These are phyloP conservation scores for Adansonia digitata DNA, from an alignment of 345 rosid species.

Conservation along the genomic window DNA sequence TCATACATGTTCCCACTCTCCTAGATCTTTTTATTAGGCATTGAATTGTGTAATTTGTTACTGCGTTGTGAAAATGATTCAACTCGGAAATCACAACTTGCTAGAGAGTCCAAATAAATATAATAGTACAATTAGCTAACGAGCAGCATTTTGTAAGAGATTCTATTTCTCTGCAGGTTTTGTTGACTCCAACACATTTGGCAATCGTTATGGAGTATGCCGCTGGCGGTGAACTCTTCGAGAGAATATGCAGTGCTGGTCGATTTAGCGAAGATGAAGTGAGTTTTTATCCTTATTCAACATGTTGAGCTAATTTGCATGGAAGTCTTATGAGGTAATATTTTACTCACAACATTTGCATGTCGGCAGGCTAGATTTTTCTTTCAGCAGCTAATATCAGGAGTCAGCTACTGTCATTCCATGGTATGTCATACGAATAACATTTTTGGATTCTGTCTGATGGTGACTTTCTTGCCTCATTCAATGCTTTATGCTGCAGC, in stretches of 20 bases:
- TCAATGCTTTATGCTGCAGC: constrained; percentile 26
- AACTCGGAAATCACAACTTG: not conserved
- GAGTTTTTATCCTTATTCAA: not conserved
- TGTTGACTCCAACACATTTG: constrained; percentile 72
- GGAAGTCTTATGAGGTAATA: not conserved
- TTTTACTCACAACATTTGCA: not conserved
- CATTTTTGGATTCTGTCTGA: not conserved
- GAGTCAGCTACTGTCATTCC: constrained; percentile 87
- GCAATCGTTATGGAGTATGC: constrained; percentile 90
- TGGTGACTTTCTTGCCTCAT: not conserved
- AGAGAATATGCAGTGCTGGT: constrained; percentile 71
- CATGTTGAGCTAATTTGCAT: not conserved
- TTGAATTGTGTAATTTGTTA: not conserved
- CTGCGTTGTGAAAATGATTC: not conserved
- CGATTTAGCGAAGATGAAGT: constrained; percentile 96
- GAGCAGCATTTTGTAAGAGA: not conserved
- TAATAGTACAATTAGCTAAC: not conserved
- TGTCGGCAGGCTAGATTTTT: constrained; percentile 61
- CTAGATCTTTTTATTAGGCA: not conserved
- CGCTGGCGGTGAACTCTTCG: constrained; percentile 88
- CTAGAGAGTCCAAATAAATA: not conserved
- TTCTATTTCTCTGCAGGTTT: constrained; percentile 41
- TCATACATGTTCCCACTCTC: not conserved
- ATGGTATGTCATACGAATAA: constrained; percentile 41
- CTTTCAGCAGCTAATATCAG: constrained; percentile 86